Evolutionary conservation across 2,329 filamentous ascomycete species (phyloP).

Genomic region (Chrysoporthe deuterocubensis): DNA sequence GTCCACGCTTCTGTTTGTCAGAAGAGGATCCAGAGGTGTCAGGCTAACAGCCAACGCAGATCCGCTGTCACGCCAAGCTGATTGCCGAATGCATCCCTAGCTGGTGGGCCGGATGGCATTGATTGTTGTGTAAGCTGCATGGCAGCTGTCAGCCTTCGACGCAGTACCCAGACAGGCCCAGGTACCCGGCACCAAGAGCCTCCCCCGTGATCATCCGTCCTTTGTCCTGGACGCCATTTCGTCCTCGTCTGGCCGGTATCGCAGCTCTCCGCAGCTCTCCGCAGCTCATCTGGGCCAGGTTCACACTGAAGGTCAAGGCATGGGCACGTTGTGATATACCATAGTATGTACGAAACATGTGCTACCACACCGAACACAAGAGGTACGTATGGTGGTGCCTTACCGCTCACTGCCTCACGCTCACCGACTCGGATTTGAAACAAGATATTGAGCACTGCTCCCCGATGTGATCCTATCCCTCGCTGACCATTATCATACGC

Average conservation of each 20-base stretch:
- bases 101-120: background rate
- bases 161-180: background rate
- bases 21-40: background rate
- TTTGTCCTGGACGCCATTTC: background rate
- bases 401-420: background rate
- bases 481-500: no score
- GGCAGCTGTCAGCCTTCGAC: background rate
- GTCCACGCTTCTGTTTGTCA: background rate
- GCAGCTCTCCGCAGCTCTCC: no score
- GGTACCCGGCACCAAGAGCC: background rate
- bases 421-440: background rate
- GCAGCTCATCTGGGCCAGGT: no score
- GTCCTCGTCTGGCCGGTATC: no score
- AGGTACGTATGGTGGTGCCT: background rate
- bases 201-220: background rate
- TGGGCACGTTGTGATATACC: background rate
- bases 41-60: background rate
- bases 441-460: background rate
- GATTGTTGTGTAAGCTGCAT: background rate
- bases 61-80: no score
- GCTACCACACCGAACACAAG: background rate
- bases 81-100: background rate
- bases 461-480: no score
- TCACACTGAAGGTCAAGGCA: conserved; percentile 18
- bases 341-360: background rate